These are phyloP conservation scores for Logfia minima DNA, from an alignment of 129 eudicot genomes.

Conservation along the genomic window DNA sequence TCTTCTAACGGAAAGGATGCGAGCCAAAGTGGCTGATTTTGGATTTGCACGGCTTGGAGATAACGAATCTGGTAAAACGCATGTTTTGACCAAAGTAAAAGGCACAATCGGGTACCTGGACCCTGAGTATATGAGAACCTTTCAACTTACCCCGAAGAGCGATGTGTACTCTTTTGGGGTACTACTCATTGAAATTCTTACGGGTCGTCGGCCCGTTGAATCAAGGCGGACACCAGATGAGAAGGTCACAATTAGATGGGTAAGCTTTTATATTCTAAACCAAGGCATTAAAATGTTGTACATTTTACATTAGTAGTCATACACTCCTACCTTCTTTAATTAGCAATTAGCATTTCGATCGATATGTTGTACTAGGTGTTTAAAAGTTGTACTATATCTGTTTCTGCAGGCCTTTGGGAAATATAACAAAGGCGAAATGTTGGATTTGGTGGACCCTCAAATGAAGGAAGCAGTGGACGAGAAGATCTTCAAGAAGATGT, in stretches of 20 bases:
- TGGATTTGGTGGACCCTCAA: slow-evolving; percentile 70
- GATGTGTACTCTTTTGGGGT: slow-evolving; percentile 95
- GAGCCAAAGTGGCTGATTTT: slow-evolving; percentile 94
- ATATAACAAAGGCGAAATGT: slow-evolving; percentile 55
- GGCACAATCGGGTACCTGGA: slow-evolving; percentile 99
- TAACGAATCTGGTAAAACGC: slow-evolving; percentile 57
- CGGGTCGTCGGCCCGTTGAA: slow-evolving; percentile 95
- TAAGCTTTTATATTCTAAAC: slow-evolving; percentile 38
- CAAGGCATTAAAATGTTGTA: background rate
- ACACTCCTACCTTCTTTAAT: background rate
- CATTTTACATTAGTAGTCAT: slow-evolving; percentile 1
- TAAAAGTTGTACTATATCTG: background rate
- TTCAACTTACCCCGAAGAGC: slow-evolving; percentile 81
- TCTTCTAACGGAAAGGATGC: slow-evolving; percentile 70
- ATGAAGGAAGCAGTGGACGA: slow-evolving; percentile 55
- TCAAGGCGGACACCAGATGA: slow-evolving; percentile 56
- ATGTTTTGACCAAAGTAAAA: slow-evolving; percentile 72
- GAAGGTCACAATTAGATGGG: slow-evolving; percentile 87
- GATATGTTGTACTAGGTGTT: slow-evolving; percentile 9
- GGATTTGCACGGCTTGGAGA: slow-evolving; percentile 85
- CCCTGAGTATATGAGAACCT: slow-evolving; percentile 94
- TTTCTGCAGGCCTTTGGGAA: slow-evolving; percentile 60
- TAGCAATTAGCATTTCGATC: background rate
- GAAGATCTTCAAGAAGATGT: slow-evolving; percentile 56
- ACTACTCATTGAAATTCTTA: slow-evolving; percentile 70